phyloP scores from a whole-genome alignment of 2,329 filamentous ascomycete species.

The Hirsutella rhossiliensis region DNA sequence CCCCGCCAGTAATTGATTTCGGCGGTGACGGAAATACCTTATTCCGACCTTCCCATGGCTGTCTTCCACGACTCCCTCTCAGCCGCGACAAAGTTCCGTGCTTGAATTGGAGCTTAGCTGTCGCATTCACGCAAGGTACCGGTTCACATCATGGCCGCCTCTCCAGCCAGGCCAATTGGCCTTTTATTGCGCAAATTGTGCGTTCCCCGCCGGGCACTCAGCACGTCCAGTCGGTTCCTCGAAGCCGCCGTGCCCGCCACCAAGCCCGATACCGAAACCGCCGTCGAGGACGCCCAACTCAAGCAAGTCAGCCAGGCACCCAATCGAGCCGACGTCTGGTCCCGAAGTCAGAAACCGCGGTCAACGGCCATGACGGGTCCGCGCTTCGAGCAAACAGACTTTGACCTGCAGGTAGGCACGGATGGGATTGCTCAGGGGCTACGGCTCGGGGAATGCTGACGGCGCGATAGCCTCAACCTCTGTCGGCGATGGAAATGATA shows the following conservation, averaged over 20 bases:
- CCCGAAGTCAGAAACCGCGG: conserved; percentile 70
- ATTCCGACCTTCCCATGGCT: no score
- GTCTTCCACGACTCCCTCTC: no score
- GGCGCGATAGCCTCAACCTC: conserved; percentile 61
- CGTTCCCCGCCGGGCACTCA: conserved; percentile 33
- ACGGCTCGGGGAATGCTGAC: conserved; percentile 8
- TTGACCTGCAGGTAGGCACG: conserved; percentile 68
- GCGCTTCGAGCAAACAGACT: conserved; percentile 93
- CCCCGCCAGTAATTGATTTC: no score
- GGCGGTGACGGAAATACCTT: no score
- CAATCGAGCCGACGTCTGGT: conserved; percentile 75
- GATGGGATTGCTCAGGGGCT: neutral
- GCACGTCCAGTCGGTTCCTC: conserved; percentile 32
- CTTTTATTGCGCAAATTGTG: conserved; percentile 31
- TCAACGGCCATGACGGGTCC: conserved; percentile 82
- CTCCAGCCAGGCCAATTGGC: conserved; percentile 32
- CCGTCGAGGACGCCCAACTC: conserved; percentile 27
- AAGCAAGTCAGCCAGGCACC: conserved; percentile 64
- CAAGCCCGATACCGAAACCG: conserved; percentile 25
- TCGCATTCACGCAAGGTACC: no score
- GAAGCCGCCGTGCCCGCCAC: conserved; percentile 28
- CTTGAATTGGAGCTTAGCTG: no score
- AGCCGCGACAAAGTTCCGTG: no score
- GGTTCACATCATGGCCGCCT: conserved; percentile 24
- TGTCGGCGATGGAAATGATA: conserved; percentile 87